phyloP scores from a whole-genome alignment of 176 grass and related monocot genomes.

The Carex scoparia region DNA sequence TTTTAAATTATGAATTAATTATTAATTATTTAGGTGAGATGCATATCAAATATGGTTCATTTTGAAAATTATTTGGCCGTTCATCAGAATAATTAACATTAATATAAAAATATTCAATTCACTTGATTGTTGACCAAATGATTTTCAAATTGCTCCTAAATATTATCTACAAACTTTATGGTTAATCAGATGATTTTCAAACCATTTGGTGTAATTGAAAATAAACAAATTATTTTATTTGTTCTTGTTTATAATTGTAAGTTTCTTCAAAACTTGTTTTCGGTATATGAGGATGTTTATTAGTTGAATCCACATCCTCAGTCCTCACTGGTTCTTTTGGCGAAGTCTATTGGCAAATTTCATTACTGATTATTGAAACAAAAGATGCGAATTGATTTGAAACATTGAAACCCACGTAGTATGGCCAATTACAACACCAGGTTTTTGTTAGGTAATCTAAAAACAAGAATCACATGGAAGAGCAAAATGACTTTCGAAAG shows the following conservation, averaged over 20 bases:
- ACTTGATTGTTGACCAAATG: neutral
- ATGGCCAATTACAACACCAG: too few species aligned
- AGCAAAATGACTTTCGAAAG: too few species aligned
- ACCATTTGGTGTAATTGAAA: neutral
- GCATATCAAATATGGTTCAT: neutral
- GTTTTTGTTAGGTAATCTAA: too few species aligned
- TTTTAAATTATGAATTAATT: neutral
- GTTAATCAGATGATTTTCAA: neutral
- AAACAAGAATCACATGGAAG: too few species aligned
- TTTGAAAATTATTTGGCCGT: neutral
- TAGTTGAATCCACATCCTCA: neutral
- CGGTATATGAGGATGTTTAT: neutral
- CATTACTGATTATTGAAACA: too few species aligned
- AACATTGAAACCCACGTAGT: too few species aligned
- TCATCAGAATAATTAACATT: neutral
- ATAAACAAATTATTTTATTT: neutral
- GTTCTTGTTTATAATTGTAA: neutral
- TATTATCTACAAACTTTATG: neutral
- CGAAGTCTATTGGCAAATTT: too few species aligned
- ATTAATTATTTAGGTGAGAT: neutral
- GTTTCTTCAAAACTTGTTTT: neutral
- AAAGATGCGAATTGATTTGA: too few species aligned
- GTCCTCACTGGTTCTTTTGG: neutral
- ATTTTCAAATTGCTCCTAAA: neutral
- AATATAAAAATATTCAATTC: neutral